Percentiles rank a stretch among this genome's conserved stretches.
phyloP scores from a whole-genome alignment of 306 rosid genomes.

The Begonia fuchsioides region DNA sequence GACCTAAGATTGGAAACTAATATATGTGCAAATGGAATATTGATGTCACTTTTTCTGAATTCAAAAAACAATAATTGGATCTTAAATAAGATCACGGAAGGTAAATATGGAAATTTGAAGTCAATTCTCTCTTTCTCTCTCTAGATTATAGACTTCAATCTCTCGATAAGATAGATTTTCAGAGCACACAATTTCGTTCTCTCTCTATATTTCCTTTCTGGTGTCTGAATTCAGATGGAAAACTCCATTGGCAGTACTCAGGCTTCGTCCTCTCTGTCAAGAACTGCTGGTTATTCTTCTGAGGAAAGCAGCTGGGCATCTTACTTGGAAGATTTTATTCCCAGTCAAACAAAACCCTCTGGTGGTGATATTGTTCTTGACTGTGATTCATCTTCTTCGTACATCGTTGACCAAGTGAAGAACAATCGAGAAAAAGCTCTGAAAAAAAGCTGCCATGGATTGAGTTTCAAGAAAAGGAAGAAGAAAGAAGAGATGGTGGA shows the following conservation, averaged over 20 bases:
- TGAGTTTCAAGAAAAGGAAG: slow-evolving; percentile 40
- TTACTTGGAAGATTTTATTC: slow-evolving; percentile 59
- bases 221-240: slow-evolving; percentile 3
- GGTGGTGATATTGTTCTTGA: too few relatives aligned
- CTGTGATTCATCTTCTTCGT: slow-evolving; percentile 17
- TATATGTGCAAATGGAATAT: too few relatives aligned
- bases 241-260: slow-evolving; percentile 19
- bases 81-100: too few relatives aligned
- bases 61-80: too few relatives aligned
- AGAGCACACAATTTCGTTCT: too few relatives aligned
- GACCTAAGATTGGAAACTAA: too few relatives aligned
- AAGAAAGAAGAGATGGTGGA: slow-evolving; percentile 27
- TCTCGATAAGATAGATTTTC: too few relatives aligned
- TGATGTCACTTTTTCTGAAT: too few relatives aligned
- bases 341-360: slow-evolving; percentile 7
- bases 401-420: not conserved
- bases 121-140: too few relatives aligned
- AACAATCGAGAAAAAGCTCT: not conserved
- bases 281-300: not conserved
- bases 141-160: too few relatives aligned
- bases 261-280: slow-evolving; percentile 14
- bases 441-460: slow-evolving; percentile 6
- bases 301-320: slow-evolving; percentile 86
- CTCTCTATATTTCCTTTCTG: too few relatives aligned
- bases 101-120: too few relatives aligned